These are phyloP conservation scores for Monilinia vaccinii-corymbosi DNA, from an alignment of 2,329 filamentous ascomycete species.

Conservation along the genomic window DNA sequence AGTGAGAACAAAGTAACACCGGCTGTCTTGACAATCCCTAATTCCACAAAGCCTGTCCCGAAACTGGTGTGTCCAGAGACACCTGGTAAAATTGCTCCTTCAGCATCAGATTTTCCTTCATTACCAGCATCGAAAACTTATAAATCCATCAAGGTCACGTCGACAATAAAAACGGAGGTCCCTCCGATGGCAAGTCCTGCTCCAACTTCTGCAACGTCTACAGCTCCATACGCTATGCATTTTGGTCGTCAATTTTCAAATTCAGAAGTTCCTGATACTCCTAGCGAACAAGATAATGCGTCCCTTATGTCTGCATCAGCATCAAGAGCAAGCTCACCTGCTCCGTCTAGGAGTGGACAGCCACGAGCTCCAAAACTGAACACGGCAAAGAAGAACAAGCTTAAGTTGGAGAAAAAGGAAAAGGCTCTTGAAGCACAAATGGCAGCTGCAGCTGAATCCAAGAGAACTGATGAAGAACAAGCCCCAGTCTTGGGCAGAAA, in stretches of 20 bases:
- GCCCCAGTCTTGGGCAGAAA: conserved; percentile 71
- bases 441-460: conserved; percentile 39
- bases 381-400: conserved; percentile 68
- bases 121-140: conserved; percentile 39
- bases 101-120: conserved; percentile 40
- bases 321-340: conserved; percentile 65
- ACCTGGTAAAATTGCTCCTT: conserved; percentile 14
- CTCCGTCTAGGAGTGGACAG: conserved; percentile 53
- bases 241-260: conserved; percentile 41
- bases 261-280: conserved; percentile 56
- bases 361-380: conserved; percentile 51
- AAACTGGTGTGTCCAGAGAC: conserved; percentile 28
- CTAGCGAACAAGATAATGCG: conserved; percentile 67
- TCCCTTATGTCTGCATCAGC: conserved; percentile 65
- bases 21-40: conserved; percentile 37
- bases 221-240: conserved; percentile 33
- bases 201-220: conserved; percentile 28
- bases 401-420: conserved; percentile 57
- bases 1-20: conserved; percentile 21
- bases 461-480: conserved; percentile 38
- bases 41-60: conserved; percentile 33
- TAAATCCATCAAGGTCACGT: conserved; percentile 61
- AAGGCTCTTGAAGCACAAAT: conserved; percentile 46
- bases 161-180: conserved; percentile 53
- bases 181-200: conserved; percentile 32